phyloP scores from a whole-genome alignment of 768 basidiomycete genomes.

The Exidia glandulosa region DNA sequence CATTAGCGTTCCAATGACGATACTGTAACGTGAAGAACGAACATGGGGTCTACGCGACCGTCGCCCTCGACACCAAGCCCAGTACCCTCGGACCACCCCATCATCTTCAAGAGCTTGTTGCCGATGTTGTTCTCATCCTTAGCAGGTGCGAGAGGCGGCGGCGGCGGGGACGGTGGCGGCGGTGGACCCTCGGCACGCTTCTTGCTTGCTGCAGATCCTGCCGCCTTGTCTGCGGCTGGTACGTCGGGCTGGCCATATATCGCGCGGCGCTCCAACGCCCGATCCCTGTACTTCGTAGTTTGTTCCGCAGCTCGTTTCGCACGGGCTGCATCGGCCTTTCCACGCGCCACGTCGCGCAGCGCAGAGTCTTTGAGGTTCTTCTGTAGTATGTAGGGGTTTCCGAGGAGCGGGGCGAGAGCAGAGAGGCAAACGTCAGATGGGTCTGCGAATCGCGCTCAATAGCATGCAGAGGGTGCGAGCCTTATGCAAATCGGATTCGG shows the following conservation, averaged over 20 bases:
- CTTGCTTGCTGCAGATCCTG: conserved; percentile 25
- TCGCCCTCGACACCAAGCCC: conserved; percentile 77
- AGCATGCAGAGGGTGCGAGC: conserved; percentile 33
- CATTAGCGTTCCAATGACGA: not conserved
- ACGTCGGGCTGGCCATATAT: conserved; percentile 88
- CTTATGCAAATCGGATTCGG: conserved; percentile 94
- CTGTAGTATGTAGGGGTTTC: conserved; percentile 30
- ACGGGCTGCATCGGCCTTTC: conserved; percentile 43
- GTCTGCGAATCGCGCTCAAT: conserved; percentile 12
- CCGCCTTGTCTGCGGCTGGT: conserved; percentile 48
- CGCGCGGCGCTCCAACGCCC: conserved; percentile 82
- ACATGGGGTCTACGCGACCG: conserved; percentile 84
- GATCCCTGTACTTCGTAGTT: conserved; percentile 87
- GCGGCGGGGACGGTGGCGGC: conserved; percentile 49
- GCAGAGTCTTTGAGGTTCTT: conserved; percentile 72
- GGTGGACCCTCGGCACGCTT: conserved; percentile 52
- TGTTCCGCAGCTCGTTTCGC: conserved; percentile 14
- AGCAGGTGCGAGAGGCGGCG: conserved; percentile 54
- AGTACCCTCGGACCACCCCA: conserved; percentile 92
- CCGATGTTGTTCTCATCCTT: conserved; percentile 82
- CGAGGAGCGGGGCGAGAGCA: not conserved
- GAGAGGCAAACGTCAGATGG: conserved; percentile 23
- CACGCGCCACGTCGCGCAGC: conserved; percentile 61
- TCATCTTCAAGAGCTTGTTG: conserved; percentile 89
- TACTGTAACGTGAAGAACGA: too few species aligned